Evolutionary conservation across 768 basidiomycete species (phyloP), one percentile per base, ranked within the genome.

Genomic region (Termitomyces sp.): DNA sequence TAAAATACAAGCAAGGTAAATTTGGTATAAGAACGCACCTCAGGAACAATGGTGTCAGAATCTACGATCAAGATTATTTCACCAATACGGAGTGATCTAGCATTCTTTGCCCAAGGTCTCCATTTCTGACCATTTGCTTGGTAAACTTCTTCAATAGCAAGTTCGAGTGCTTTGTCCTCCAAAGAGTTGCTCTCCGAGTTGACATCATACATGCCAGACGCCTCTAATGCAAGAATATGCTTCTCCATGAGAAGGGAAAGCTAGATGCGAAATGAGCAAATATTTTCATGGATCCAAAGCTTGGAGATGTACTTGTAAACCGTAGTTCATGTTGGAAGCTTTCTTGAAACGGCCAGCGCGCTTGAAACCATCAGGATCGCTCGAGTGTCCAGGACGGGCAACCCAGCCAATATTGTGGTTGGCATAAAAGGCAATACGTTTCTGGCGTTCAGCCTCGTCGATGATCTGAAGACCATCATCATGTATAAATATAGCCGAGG

Each of bases 271-370:
- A 17, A 52, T 40, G 10, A n/a, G 44, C 60, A 51, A 43, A 59
- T 37, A 53, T 48, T 12, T n/a, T 7, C 19, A 12, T 3, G 0
- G 29, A 12, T 5, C 27, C 10, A 4, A n/a, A 1, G 17, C 25
- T 7, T 31, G 6, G n/a, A 1, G 19, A 49, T 69, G 62, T 59
- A 78, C 76, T 59, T 74, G 70, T 16, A 80, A 76, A 0, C 86
- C 90, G 64, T 85, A 91, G 67, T 93, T 95, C 89, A 95, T 90
- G 70, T 95, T 95, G 3, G 84, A 86, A 1, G 90, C 90, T 70
- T 95, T 95, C 78, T 95, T 93, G 82, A 95, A 95, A 16, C 91
- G 82, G 41, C 92, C 92, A 31, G 89, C 89, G 47, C 92, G 88
- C 59, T 87, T 81, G 76, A 83, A 91, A 1, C 88, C 90, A 66